phyloP scores from a whole-genome alignment of 2,329 filamentous ascomycete species.

The Beauveria australis region DNA sequence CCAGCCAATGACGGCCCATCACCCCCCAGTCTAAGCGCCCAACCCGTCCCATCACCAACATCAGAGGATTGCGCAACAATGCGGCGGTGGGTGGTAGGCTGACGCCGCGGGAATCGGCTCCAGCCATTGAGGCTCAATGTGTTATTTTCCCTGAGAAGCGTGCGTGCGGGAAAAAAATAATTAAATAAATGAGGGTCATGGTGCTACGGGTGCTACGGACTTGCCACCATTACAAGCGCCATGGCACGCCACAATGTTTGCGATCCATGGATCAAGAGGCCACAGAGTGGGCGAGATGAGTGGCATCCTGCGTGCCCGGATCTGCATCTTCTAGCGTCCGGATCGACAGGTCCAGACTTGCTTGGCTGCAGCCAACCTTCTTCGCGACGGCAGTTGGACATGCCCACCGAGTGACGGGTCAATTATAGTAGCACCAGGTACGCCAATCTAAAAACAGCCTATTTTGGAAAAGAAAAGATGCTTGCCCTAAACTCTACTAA shows the following conservation, averaged over 20 bases:
- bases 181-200: no score
- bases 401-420: constrained; percentile 17
- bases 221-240: no score
- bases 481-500: constrained; percentile 3
- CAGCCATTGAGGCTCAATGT: neutral
- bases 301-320: constrained; percentile 3
- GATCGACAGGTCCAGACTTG: constrained; percentile 9
- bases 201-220: neutral
- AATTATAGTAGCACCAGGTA: constrained; percentile 32
- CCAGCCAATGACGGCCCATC: constrained; percentile 17
- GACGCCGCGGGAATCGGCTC: neutral
- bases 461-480: neutral
- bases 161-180: neutral
- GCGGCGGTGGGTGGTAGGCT: neutral
- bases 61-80: neutral
- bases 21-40: constrained; percentile 6
- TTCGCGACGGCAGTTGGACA: neutral
- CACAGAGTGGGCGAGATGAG: constrained; percentile 24
- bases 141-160: neutral
- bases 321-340: neutral
- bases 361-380: neutral
- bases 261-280: constrained; percentile 12
- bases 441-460: constrained; percentile 29
- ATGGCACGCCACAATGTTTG: neutral
- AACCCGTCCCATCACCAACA: no score